phyloP scores from a whole-genome alignment of 208 protist species.

The Blastocrithidia nonstop region DNA sequence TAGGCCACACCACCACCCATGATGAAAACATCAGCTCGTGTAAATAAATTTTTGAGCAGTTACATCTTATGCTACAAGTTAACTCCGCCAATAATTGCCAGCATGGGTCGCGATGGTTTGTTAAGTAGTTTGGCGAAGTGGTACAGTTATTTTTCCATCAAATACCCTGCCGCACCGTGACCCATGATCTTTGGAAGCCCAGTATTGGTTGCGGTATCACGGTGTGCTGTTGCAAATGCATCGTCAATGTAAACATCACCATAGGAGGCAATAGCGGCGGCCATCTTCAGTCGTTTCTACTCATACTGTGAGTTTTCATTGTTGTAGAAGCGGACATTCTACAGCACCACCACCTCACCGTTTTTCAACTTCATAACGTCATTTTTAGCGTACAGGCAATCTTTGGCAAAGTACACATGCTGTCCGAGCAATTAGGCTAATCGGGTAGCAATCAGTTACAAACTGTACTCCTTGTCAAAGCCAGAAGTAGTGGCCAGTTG shows the following conservation, averaged over 20 bases:
- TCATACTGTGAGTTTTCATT: constrained; percentile 92
- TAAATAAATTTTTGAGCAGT: constrained; percentile 97
- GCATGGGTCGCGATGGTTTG: constrained; percentile 73
- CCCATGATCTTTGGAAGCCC: constrained; percentile 74
- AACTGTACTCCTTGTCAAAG: constrained; percentile 76
- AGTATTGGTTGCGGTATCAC: constrained; percentile 90
- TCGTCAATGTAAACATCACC: constrained; percentile 98
- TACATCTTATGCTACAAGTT: constrained; percentile 99
- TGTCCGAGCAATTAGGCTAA: constrained; percentile 85
- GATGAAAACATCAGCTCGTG: constrained; percentile 96
- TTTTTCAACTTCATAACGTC: constrained; percentile 28
- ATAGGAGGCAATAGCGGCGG: constrained; percentile 76
- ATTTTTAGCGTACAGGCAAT: constrained; percentile 58
- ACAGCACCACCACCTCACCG: constrained; percentile 94
- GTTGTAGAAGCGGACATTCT: constrained; percentile 98
- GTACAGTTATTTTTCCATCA: constrained; percentile 98
- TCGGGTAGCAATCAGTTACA: constrained; percentile 84
- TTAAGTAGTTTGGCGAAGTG: constrained; percentile 93
- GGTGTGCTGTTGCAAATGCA: constrained; percentile 98
- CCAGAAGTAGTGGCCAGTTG: constrained; percentile 27
- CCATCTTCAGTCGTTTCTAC: constrained; percentile 63
- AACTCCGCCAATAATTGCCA: constrained; percentile 94
- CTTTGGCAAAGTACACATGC: constrained; percentile 60
- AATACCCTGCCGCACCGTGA: constrained; percentile 90
- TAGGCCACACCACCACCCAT: constrained; percentile 98